phyloP scores from a whole-genome alignment of 2,329 filamentous ascomycete species.

The Sporothrix pseudoabietina region DNA sequence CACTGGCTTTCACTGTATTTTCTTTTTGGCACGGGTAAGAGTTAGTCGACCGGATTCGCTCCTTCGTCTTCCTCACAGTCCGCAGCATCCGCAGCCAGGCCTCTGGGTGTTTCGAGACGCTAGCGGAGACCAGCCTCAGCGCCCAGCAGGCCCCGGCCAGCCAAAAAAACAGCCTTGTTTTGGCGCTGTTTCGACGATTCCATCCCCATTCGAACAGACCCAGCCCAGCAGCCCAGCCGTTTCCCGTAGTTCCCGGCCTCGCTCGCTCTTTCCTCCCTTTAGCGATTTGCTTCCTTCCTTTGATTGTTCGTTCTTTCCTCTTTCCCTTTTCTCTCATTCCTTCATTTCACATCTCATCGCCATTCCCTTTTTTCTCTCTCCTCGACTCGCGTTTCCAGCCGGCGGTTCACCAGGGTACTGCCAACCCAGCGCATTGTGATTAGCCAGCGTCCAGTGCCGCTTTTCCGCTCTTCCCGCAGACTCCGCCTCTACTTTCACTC shows the following conservation, averaged over 20 bases:
- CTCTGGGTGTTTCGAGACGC: conserved; percentile 18
- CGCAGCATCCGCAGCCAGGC: conserved; percentile 19
- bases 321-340: not conserved
- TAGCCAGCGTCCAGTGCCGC: conserved; percentile 19
- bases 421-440: not conserved
- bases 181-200: conserved; percentile 23
- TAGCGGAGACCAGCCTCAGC: not conserved
- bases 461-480: conserved; percentile 7
- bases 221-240: not conserved
- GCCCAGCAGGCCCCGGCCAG: not conserved
- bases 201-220: not conserved
- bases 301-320: too few relatives aligned
- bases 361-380: not conserved
- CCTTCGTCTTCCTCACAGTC: not conserved
- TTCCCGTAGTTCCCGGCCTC: conserved; percentile 2
- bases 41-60: conserved; percentile 24
- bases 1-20: not conserved
- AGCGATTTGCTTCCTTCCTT: not conserved
- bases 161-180: conserved; percentile 21
- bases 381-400: not conserved
- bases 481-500: not conserved
- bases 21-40: conserved; percentile 6
- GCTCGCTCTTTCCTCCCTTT: not conserved
- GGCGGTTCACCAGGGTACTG: not conserved
- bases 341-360: not conserved